Conservation (phyloP, 202 grass and related monocot species). For the Zoysia matrella region DNA sequence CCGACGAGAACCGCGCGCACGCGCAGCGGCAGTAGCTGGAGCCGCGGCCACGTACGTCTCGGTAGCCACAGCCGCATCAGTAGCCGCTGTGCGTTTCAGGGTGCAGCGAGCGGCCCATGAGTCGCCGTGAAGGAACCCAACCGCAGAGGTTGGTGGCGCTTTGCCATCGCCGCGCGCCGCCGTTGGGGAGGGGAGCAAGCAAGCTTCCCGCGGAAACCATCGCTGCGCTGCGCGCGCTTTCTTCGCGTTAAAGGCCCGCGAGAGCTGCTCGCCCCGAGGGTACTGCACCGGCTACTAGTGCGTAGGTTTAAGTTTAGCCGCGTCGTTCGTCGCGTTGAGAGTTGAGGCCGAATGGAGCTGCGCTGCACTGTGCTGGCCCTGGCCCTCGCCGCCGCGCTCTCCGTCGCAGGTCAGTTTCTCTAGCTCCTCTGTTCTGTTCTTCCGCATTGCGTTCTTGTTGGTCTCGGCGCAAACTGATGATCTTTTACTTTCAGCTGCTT, state of each 20-base stretch:
- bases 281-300: background rate
- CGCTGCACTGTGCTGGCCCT: constrained; percentile 37
- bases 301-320: too few relatives aligned
- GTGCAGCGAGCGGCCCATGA: background rate
- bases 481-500: constrained; percentile 55
- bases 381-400: constrained; percentile 49
- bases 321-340: background rate
- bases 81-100: background rate
- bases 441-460: background rate
- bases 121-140: constrained; percentile 43
- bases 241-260: constrained; percentile 52
- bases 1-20: background rate
- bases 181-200: constrained; percentile 33
- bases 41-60: background rate
- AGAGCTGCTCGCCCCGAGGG: background rate
- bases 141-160: constrained; percentile 49
- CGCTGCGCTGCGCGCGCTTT: background rate
- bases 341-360: constrained; percentile 32
- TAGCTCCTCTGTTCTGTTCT: background rate
- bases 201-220: constrained; percentile 23
- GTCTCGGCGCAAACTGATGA: background rate
- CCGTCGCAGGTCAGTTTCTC: constrained; percentile 52
- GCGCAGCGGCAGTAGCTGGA: background rate
- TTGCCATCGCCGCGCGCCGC: constrained; percentile 43
- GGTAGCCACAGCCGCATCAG: background rate